Evolutionary conservation across 495 filamentous ascomycete genomes (phyloP), one percentile per base, ranked within the genome.

Genomic region (Sordaria brevicollis): DNA sequence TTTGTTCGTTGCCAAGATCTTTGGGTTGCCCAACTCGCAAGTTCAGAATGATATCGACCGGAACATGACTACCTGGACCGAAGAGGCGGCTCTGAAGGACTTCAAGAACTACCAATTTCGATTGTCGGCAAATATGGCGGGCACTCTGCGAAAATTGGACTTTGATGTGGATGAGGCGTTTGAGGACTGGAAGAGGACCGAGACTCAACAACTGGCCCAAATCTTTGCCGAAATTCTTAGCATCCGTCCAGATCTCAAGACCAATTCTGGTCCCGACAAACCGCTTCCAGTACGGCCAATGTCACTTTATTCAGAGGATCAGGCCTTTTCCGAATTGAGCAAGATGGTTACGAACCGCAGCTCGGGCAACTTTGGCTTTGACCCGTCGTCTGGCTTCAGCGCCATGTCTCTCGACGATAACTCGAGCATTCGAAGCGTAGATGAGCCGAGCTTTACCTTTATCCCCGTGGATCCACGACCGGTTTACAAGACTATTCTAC

Each of bases 151-250:
- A 66, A 89, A 86, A 73, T 89, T 92, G 65, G 94, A 98, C 76
- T 99, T 99, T 77, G 92, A 97, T 69, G 79, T 90, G 21, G 93
- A 97, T 39, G 95, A 97, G 66, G 92, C 90, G 7, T 98, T 92
- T 79, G 90, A 96, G 69, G 81, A 83, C 15, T 99, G 96, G 96
- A 94, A 90, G 79, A 93, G 91, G 74, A 86, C 86, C 25, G 96
- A 99, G 78, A 85, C 82, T 4, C 89, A 89, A 2, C 92, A 94
- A 72, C 80, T 98, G 62, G 92, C 93, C 10, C 91, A 96, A 76
- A 93, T 98, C 86, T 96, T 98, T 85, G 85, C 95, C 71, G 89
- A 90, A 35, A 94, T 98, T 57, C 80, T 97, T 35, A 92, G 92
- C 71, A 89, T 90, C 15, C 92, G 93, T 74, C 94, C 93, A 25